Conservation (phyloP, 2,329 filamentous ascomycete genomes). For the Orbilia blumenaviensis region DNA sequence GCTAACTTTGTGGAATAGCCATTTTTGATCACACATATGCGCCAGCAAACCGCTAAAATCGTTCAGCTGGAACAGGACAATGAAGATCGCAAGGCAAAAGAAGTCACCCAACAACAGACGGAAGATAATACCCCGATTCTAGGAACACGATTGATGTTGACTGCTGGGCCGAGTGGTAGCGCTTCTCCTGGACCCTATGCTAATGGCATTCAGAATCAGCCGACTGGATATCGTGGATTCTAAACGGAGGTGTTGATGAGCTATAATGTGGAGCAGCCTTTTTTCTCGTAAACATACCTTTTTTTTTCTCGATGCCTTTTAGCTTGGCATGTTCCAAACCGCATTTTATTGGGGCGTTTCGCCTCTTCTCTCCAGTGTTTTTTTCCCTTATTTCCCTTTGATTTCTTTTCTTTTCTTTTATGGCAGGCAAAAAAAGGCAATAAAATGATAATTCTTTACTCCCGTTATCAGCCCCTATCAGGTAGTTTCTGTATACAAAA, state of each 20-base stretch:
- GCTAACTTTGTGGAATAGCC: conserved; percentile 63
- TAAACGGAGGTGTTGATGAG: conserved; percentile 59
- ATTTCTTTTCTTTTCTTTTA: conserved; percentile 11
- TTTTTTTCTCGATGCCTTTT: conserved; percentile 10
- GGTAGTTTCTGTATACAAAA: neutral
- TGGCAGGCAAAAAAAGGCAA: conserved; percentile 39
- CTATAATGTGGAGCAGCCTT: conserved; percentile 19
- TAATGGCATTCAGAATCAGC: conserved; percentile 89
- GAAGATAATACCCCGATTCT: conserved; percentile 95
- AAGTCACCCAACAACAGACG: conserved; percentile 77
- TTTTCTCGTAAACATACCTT: conserved; percentile 18
- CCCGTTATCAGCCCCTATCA: neutral
- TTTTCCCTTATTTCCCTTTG: neutral
- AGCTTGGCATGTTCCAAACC: conserved; percentile 25
- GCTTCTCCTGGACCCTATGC: conserved; percentile 75
- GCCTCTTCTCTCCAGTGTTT: neutral
- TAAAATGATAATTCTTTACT: conserved; percentile 42
- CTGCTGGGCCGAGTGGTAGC: conserved; percentile 76
- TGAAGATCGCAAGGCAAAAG: conserved; percentile 85
- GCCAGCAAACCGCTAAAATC: conserved; percentile 87
- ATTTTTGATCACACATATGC: conserved; percentile 98
- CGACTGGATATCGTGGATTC: conserved; percentile 76
- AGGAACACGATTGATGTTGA: conserved; percentile 91
- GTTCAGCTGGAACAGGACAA: conserved; percentile 91
- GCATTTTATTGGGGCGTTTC: conserved; percentile 16